A percentile compares a stretch with the other conserved stretches of the same genome.
phyloP scores from a whole-genome alignment of 2,329 filamentous ascomycete species.

The Nothopassalora personata region DNA sequence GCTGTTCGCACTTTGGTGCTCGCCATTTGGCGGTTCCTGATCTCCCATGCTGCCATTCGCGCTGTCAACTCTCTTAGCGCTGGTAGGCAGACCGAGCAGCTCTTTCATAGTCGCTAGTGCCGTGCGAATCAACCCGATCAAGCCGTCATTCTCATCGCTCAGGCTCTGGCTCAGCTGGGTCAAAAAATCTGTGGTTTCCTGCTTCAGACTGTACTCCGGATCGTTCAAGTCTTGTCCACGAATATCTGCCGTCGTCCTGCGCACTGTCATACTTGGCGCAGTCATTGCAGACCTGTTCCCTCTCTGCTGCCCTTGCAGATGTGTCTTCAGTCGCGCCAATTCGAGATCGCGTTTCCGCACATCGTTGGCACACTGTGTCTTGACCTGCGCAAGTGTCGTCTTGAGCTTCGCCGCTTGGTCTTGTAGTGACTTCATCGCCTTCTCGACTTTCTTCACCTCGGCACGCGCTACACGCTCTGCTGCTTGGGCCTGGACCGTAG shows the following conservation, averaged over 20 bases:
- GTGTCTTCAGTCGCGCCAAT: conserved; percentile 81
- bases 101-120: conserved; percentile 67
- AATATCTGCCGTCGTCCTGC: conserved; percentile 42
- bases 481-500: conserved; percentile 66
- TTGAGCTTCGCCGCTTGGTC: conserved; percentile 80
- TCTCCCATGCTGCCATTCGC: conserved; percentile 29
- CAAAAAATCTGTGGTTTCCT: conserved; percentile 87
- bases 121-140: conserved; percentile 66
- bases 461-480: conserved; percentile 71
- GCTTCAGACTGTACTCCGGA: conserved; percentile 64
- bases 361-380: conserved; percentile 83
- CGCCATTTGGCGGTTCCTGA: conserved; percentile 17
- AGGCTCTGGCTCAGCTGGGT: conserved; percentile 76
- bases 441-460: conserved; percentile 73
- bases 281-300: conserved; percentile 43
- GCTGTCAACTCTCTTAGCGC: conserved; percentile 28
- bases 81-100: conserved; percentile 49
- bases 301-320: conserved; percentile 62
- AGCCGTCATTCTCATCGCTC: conserved; percentile 84
- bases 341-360: conserved; percentile 85
- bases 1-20: conserved; percentile 22
- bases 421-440: conserved; percentile 66
- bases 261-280: conserved; percentile 46
- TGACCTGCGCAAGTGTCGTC: conserved; percentile 72
- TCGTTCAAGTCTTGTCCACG: conserved; percentile 47